Evolutionary conservation across 768 basidiomycete species (phyloP), one percentile per base, ranked within the genome.

Genomic region (Boletus pseudo-olivaceus): DNA sequence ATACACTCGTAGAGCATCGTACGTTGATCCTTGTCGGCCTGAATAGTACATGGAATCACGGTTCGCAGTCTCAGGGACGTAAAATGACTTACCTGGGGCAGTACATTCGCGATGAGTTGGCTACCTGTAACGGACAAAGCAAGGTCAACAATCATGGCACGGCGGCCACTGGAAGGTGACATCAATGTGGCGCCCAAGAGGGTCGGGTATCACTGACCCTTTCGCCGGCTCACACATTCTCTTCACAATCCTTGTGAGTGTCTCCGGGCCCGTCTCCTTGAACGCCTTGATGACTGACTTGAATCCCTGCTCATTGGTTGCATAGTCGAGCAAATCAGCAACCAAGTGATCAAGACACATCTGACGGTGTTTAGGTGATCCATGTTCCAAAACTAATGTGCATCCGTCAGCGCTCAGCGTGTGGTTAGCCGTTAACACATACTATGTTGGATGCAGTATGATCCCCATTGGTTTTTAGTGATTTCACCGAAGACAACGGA

Each of bases 1-100:
- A 93, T 91, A 62, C 91, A 91, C 40, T 93, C 90, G 62, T 91
- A 93, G 34, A 93, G 75, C 55, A 85, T 69, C 3, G 86, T 83
- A 20, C 91, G 83, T 66, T 93, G 91, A 49, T 92, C 91, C 69
- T 91, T 90, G 71, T 91, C 88, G 50, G 87, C 88, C 90, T 91
- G 20, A 27, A 38, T n/a, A n/a, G 47, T 26, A 19, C 41, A 54
- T 51, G 23, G 32, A 58, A 40, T 68, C 47, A 49, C 17, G 20
- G 33, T 51, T 55, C 41, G 39, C 26, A 33, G 51, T 49, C 10
- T 42, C 14, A 26, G 23, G 27, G 29, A 38, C 10, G 20, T 6
- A 37, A 45, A 27, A 23, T 19, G 10, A 65, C 82, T 52, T 68
- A 88, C 90, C 57, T 81, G 84, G 5, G 90, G 91, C 51, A 93